Evolutionary conservation across 2,329 filamentous ascomycete species (phyloP), one percentile per base, ranked within the genome.

Genomic region (Ophiosphaerella herpotricha): DNA sequence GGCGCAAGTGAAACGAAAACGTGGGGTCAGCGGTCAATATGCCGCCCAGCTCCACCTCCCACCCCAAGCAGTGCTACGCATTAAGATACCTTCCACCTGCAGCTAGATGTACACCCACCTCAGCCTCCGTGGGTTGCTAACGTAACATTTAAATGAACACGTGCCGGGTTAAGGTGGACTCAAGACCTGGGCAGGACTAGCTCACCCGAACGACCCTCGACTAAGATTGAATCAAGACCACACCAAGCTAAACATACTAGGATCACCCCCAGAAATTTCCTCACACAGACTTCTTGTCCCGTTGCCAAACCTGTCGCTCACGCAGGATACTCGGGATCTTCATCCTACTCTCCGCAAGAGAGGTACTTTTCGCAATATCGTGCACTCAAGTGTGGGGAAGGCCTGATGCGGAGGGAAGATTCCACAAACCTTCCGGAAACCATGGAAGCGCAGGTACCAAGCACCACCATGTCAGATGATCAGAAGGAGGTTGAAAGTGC

Each of bases 371-470:
- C 16, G 39, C 32, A 47, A 52, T 44, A 36, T 32, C 45, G 23
- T 47, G 50, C 48, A 56, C 38, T 60, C 55, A 56, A 58, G 37
- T 56, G 52, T 51, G 57, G 57, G 51, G 55, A 49, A 39, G 12
- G 18, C 7, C 23, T 18, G 38, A 39, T 26, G 29, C n/a, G 18
- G 32, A 21, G 35, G 24, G 49, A 37, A 46, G 26, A 39, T 48
- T 50, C 39, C 44, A 53, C 44, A 43, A 18, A 38, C 18, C 48
- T 58, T 60, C 52, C 49, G 50, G 55, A 57, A 60, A 43, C 32
- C 36, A 31, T 18, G 18, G 46, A 44, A 39, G 46, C 46, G 53
- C 52, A 60, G 46, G 55, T 58, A 56, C 57, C 55, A 52, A 36
- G 18, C 11, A 29, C 2, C 26, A n/a, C 42, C 32, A 42, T 23